phyloP scores from a whole-genome alignment of 805 yeast species.

The Candida ulmi region DNA sequence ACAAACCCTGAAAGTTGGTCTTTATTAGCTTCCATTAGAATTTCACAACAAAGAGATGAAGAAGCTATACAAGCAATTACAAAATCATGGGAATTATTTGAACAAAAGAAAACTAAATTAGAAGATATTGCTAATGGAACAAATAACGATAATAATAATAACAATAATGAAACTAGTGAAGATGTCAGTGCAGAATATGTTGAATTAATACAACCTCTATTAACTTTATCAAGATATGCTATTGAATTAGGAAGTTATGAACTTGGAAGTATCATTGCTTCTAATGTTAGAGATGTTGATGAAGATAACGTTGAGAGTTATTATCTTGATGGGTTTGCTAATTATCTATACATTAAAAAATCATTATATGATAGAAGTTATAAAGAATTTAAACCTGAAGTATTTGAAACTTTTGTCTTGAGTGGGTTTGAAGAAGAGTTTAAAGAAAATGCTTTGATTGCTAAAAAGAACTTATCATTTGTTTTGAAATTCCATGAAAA shows the following conservation, averaged over 20 bases:
- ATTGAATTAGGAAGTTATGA: slow-evolving; percentile 75
- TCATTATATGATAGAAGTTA: slow-evolving; percentile 14
- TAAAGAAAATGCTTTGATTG: slow-evolving; percentile 13
- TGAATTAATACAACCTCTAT: slow-evolving; percentile 67
- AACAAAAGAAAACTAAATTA: slow-evolving; percentile 40
- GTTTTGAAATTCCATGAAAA: slow-evolving; percentile 5
- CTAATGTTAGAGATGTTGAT: slow-evolving; percentile 67
- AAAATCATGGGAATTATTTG: slow-evolving; percentile 70
- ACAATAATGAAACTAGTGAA: slow-evolving; percentile 24
- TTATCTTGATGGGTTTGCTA: slow-evolving; percentile 79
- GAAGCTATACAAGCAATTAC: slow-evolving; percentile 69
- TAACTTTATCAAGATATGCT: slow-evolving; percentile 67
- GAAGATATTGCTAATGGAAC: slow-evolving; percentile 35
- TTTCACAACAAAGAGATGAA: slow-evolving; percentile 70
- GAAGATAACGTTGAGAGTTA: slow-evolving; percentile 78
- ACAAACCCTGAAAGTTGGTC: slow-evolving; percentile 72
- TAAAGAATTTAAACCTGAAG: slow-evolving; percentile 18
- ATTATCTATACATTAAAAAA: slow-evolving; percentile 43
- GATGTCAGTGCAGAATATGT: slow-evolving; percentile 46
- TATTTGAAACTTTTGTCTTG: slow-evolving; percentile 17
- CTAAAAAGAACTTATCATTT: slow-evolving; percentile 8
- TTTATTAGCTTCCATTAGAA: slow-evolving; percentile 77
- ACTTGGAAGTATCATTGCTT: slow-evolving; percentile 57
- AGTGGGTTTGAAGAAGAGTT: slow-evolving; percentile 4
- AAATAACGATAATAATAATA: too few species aligned